Percentiles rank a stretch among this genome's conserved stretches.
Conservation (phyloP, 345 rosid genomes). For the Combretum micranthum region DNA sequence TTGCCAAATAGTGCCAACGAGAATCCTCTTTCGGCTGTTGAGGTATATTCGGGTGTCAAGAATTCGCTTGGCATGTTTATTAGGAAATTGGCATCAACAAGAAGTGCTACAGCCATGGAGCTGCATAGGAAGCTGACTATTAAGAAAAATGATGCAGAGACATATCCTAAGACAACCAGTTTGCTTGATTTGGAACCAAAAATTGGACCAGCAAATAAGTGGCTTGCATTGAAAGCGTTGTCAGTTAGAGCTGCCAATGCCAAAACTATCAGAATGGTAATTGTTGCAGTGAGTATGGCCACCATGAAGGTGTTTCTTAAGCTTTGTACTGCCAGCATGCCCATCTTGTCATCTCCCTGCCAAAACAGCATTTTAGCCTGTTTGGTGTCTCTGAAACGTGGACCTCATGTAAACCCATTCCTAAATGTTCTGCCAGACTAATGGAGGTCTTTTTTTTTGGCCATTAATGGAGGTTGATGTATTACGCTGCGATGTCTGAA, state of each 20-base stretch:
- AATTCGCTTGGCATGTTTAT: conserved; percentile 21
- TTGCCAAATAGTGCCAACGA: conserved; percentile 49
- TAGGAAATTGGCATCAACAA: conserved; percentile 66
- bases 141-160: conserved; percentile 39
- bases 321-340: conserved; percentile 45
- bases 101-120: conserved; percentile 44
- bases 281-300: conserved; percentile 29
- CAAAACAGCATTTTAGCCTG: conserved; percentile 22
- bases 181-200: conserved; percentile 35
- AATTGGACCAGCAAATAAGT: conserved; percentile 17
- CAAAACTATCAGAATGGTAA: conserved; percentile 26
- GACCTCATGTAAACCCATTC: conserved; percentile 20
- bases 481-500: conserved; percentile 42
- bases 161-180: conserved; percentile 36
- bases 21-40: conserved; percentile 54
- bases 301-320: conserved; percentile 45
- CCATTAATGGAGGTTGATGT: conserved; percentile 25
- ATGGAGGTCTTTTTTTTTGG: too few species aligned
- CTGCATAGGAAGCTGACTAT: conserved; percentile 59
- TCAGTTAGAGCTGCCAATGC: conserved; percentile 46
- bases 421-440: conserved; percentile 42
- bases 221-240: conserved; percentile 32
- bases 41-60: conserved; percentile 23
- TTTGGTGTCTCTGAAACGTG: conserved; percentile 41
- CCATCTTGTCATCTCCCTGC: conserved; percentile 44